Base-by-base conservation (phyloP, 2,329 filamentous ascomycete species). In the Berkeleyomyces rouxiae region DNA sequence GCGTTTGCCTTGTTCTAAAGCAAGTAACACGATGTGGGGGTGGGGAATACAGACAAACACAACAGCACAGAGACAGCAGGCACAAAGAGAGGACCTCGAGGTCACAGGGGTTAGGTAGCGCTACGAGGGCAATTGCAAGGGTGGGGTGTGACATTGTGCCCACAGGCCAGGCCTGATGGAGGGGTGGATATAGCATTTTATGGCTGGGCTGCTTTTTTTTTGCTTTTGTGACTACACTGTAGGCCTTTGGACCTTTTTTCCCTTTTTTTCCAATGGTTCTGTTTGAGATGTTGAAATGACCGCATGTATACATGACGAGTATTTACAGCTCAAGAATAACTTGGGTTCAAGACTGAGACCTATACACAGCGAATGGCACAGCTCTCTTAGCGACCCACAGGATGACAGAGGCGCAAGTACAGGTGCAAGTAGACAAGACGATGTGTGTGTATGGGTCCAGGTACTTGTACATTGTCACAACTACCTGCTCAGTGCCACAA, bases 161-260 rank as follows among this genome's bases (percentile, higher is more conserved):
- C 23, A 23, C 23, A 23, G 23, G 23, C 23, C 23, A 23, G 23
- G 23, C 23, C 23, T 23, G 23, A 2, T 23, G 23, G 23, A 23
- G 23, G 23, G 23, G 23, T 23, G 23, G 23, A 23, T 23, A 2
- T 23, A 23, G 23, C 23, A 23, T 23, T 1, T 2, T 23, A 23
- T 23, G 23, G 23, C 23, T 2, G 23, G 23, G 23, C 23, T 23
- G 23, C 23, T 2, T 23, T 23, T 23, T 62, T 60, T 46, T 53
- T 62, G 53, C 60, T 62, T 55, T 46, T 59, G 60, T 44, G 36
- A 53, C 23, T 47, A 40, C 58, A 23, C 59, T 62, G 16, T 13
- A 16, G n/a, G 58, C 61, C 58, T 49, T 53, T 61, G 33, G 33
- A 11, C 16, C 16, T 16, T 16, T 46, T n/a, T 46, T 46, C 9